Conservation (phyloP, 306 rosid species). For the Vigna mungo region DNA sequence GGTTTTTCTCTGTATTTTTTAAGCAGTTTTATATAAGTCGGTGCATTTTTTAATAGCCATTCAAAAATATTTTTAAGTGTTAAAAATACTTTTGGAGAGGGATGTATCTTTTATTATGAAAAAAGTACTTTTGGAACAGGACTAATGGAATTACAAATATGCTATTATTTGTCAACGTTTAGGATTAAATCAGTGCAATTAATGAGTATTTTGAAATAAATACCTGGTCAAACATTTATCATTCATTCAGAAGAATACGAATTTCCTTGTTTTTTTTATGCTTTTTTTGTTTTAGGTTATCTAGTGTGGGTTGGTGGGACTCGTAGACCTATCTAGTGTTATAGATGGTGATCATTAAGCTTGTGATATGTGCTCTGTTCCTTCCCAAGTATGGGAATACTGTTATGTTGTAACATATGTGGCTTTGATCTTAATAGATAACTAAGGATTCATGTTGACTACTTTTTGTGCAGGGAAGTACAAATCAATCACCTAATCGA, state of each 20-base stretch:
- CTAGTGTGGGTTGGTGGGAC: conserved; percentile 5
- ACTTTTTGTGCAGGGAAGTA: conserved; percentile 57
- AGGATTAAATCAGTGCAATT: background rate
- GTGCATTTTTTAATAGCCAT: too few relatives aligned
- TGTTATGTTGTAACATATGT: conserved; percentile 15
- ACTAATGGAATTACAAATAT: background rate
- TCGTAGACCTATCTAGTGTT: conserved; percentile 15
- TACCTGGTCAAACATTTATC: background rate
- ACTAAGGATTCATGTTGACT: conserved; percentile 1
- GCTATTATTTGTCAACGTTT: background rate
- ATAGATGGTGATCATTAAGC: background rate
- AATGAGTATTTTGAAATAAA: background rate
- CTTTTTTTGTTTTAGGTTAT: conserved; percentile 27
- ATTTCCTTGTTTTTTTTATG: conserved; percentile 10
- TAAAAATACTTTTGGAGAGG: too few relatives aligned
- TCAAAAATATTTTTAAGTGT: too few relatives aligned
- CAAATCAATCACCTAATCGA: conserved; percentile 62
- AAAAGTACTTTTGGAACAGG: background rate
- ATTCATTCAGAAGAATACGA: background rate
- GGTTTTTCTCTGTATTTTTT: background rate
- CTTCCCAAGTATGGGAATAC: conserved; percentile 9
- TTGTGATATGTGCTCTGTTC: background rate
- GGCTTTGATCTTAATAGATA: background rate
- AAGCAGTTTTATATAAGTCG: conserved; percentile 6
- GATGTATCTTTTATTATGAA: background rate